phyloP scores from a whole-genome alignment of 345 rosid species.

The Populus euphratica region DNA sequence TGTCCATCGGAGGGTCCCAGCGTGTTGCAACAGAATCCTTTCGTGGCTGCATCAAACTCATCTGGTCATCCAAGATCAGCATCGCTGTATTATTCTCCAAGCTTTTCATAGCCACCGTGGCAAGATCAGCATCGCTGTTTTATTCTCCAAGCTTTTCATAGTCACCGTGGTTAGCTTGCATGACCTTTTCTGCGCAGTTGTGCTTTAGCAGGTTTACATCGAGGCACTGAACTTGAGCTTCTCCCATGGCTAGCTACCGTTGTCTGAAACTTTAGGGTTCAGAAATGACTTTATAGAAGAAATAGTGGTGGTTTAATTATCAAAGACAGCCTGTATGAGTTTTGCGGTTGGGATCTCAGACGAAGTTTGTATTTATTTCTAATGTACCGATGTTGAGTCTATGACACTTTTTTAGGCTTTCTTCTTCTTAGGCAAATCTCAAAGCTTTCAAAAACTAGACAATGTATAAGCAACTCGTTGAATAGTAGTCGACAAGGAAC shows the following conservation, averaged over 20 bases:
- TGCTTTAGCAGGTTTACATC: conserved; percentile 1
- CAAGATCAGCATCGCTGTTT: conserved; percentile 27
- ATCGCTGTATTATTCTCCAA: conserved; percentile 35
- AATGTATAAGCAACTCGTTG: conserved; percentile 33
- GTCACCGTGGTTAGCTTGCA: conserved; percentile 4
- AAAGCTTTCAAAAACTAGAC: conserved; percentile 14
- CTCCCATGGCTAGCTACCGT: background rate
- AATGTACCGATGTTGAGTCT: conserved; percentile 17
- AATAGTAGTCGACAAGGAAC: conserved; percentile 33
- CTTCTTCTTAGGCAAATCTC: conserved; percentile 13
- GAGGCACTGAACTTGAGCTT: conserved; percentile 13
- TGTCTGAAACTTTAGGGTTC: conserved; percentile 2
- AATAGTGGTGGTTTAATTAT: conserved; percentile 16
- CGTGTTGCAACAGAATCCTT: conserved; percentile 35
- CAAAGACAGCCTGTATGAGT: conserved; percentile 13
- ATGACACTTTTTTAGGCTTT: conserved; percentile 30
- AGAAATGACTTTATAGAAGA: conserved; percentile 17
- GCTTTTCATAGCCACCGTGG: conserved; percentile 33
- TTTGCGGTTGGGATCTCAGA: conserved; percentile 14
- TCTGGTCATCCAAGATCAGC: conserved; percentile 33
- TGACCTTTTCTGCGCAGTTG: conserved; percentile 7
- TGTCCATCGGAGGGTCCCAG: conserved; percentile 36
- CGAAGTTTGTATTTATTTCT: conserved; percentile 27
- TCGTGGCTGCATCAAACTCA: conserved; percentile 32
- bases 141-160: conserved; percentile 47